A percentile compares a stretch with the other conserved stretches of the same genome.
These are phyloP conservation scores for Beauveria sp. DNA, from an alignment of 2,329 filamentous ascomycete species.

Conservation along the genomic window DNA sequence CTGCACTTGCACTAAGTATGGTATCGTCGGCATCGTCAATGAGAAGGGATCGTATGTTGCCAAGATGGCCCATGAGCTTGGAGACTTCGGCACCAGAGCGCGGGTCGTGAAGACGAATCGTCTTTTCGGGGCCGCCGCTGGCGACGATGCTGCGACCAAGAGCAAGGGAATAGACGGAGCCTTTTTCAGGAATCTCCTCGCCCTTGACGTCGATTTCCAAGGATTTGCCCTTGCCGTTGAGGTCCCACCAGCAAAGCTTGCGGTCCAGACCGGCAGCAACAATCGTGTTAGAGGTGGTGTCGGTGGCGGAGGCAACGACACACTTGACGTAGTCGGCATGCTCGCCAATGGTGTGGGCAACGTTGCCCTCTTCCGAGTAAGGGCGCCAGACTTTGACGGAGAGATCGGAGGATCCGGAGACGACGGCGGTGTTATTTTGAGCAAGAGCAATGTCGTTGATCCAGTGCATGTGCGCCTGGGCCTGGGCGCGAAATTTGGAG, in stretches of 20 bases:
- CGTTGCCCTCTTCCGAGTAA: constrained; percentile 48
- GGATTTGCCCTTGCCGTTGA: constrained; percentile 78
- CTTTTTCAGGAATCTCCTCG: constrained; percentile 80
- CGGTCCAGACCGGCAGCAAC: constrained; percentile 90
- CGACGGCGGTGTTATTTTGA: constrained; percentile 68
- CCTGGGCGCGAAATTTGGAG: constrained; percentile 54
- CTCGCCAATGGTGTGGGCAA: constrained; percentile 68
- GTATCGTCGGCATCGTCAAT: constrained; percentile 84
- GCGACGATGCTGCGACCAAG: constrained; percentile 76
- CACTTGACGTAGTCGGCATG: constrained; percentile 97
- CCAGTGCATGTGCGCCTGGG: constrained; percentile 85
- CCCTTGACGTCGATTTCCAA: constrained; percentile 79
- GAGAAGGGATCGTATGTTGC: constrained; percentile 86
- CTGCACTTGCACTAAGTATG: constrained; percentile 88
- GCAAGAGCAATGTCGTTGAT: constrained; percentile 86
- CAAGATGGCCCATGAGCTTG: constrained; percentile 93
- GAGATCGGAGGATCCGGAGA: constrained; percentile 89
- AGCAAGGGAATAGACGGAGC: constrained; percentile 86
- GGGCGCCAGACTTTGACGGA: constrained; percentile 92
- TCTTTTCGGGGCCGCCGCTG: constrained; percentile 88
- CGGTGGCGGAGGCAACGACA: constrained; percentile 63
- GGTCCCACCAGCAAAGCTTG: constrained; percentile 88
- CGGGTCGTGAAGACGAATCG: constrained; percentile 86
- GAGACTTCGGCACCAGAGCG: constrained; percentile 83
- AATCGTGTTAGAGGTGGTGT: constrained; percentile 69